Evolutionary conservation across 495 filamentous ascomycete genomes (phyloP).

Genomic region (Echria macrotheca): DNA sequence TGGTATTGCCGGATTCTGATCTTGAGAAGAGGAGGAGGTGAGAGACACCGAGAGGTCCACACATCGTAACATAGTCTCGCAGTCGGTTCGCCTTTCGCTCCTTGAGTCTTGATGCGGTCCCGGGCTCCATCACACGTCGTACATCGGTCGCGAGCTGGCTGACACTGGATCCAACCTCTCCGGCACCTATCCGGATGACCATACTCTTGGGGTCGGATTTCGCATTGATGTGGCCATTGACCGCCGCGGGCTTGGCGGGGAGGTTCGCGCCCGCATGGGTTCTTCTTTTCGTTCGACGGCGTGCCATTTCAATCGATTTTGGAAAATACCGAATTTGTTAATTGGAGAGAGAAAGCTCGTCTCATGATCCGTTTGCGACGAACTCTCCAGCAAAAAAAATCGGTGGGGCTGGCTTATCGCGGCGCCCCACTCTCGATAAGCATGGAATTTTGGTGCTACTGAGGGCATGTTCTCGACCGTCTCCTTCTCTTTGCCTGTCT

Average conservation of each 20-base stretch:
- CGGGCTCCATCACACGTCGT: conserved; percentile 88
- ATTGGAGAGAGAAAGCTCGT: too few species aligned
- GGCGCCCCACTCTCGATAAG: conserved; percentile 26
- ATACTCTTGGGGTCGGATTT: conserved; percentile 79
- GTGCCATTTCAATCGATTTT: too few species aligned
- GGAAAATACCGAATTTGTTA: too few species aligned
- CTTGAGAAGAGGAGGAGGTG: conserved; percentile 94
- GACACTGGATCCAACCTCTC: conserved; percentile 86
- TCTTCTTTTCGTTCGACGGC: conserved; percentile 78
- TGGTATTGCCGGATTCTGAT: conserved; percentile 84
- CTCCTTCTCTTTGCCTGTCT: too few species aligned
- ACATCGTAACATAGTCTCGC: conserved; percentile 92
- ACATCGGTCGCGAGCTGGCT: conserved; percentile 91
- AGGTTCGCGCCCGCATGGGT: conserved; percentile 72
- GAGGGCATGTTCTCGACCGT: background rate
- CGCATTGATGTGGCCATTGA: conserved; percentile 37
- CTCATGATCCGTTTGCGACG: too few species aligned
- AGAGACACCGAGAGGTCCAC: conserved; percentile 86
- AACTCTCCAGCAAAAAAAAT: conserved; percentile 28
- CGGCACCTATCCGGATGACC: conserved; percentile 95
- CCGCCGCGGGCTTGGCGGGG: conserved; percentile 36
- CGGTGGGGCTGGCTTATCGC: conserved; percentile 29
- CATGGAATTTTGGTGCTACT: conserved; percentile 15
- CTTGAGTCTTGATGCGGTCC: conserved; percentile 79
- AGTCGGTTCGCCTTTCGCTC: conserved; percentile 87